A percentile compares a stretch with the other conserved stretches of the same genome.
Evolutionary conservation across 2,329 filamentous ascomycete genomes (phyloP).

Genomic region (Botryotinia convoluta): DNA sequence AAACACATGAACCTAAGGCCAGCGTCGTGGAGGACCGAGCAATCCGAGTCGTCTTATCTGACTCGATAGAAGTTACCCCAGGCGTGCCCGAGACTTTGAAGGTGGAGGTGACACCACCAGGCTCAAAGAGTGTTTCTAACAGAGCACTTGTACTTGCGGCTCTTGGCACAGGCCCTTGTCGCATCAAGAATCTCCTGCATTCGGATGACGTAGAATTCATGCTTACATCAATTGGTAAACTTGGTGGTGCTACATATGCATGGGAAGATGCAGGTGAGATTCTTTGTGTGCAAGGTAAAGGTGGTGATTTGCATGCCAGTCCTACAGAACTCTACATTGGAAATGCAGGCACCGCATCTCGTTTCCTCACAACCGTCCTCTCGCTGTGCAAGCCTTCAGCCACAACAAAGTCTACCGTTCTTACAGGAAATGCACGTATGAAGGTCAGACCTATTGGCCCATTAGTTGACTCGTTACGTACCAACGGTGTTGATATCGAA

Average conservation of each 20-base stretch:
- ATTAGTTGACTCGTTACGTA: constrained; percentile 82
- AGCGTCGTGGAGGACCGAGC: constrained; percentile 84
- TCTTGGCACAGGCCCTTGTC: constrained; percentile 79
- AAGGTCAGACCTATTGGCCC: constrained; percentile 92
- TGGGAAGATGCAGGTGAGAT: constrained; percentile 96
- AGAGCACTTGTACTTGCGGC: constrained; percentile 91
- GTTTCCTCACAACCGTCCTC: constrained; percentile 90
- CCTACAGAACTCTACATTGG: constrained; percentile 81
- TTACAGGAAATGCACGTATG: constrained; percentile 96
- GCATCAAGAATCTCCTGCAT: constrained; percentile 88
- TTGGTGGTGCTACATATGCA: constrained; percentile 82
- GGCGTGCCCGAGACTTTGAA: constrained; percentile 64
- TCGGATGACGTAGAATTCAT: constrained; percentile 98
- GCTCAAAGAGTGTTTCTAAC: constrained; percentile 97
- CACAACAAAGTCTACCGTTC: constrained; percentile 63
- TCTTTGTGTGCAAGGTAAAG: constrained; percentile 83
- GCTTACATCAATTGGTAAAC: constrained; percentile 82
- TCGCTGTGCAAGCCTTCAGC: constrained; percentile 70
- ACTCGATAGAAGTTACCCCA: constrained; percentile 70
- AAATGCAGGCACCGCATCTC: constrained; percentile 92
- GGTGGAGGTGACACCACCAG: constrained; percentile 81
- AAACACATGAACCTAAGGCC: constrained; percentile 81
- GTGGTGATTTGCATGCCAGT: constrained; percentile 78
- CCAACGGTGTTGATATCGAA: constrained; percentile 82
- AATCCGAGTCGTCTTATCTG: constrained; percentile 79